A percentile compares a stretch with the other conserved stretches of the same genome.
phyloP scores from a whole-genome alignment of 1,284 basidiomycete species.

The Ceratobasidium sp. region DNA sequence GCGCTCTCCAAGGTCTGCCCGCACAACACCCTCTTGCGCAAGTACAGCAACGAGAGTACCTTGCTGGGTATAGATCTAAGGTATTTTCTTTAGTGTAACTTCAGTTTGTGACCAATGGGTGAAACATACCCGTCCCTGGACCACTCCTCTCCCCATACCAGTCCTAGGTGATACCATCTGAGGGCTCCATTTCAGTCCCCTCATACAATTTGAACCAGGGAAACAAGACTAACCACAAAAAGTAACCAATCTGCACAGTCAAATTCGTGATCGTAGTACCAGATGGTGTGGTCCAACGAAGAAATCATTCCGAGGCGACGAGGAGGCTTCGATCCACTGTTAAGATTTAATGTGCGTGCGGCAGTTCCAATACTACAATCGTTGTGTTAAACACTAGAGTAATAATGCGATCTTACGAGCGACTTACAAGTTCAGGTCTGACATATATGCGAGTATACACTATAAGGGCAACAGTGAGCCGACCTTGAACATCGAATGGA shows the following conservation, averaged over 20 bases:
- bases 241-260: slow-evolving; percentile 83
- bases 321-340: slow-evolving; percentile 61
- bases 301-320: slow-evolving; percentile 76
- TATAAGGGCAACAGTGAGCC: slow-evolving; percentile 52
- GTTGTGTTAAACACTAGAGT: slow-evolving; percentile 39
- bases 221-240: slow-evolving; percentile 68
- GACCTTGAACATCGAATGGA: slow-evolving; percentile 3
- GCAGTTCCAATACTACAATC: slow-evolving; percentile 71
- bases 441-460: slow-evolving; percentile 89
- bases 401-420: not conserved
- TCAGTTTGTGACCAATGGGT: not conserved
- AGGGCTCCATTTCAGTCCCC: not conserved
- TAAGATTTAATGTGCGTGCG: slow-evolving; percentile 72
- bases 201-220: slow-evolving; percentile 8
- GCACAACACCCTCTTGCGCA: slow-evolving; percentile 80
- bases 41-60: slow-evolving; percentile 81
- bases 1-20: slow-evolving; percentile 61
- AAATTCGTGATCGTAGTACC: slow-evolving; percentile 81
- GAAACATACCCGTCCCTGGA: slow-evolving; percentile 70
- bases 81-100: slow-evolving; percentile 2
- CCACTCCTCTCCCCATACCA: slow-evolving; percentile 77
- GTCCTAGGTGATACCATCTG: slow-evolving; percentile 73
- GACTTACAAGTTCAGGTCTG: slow-evolving; percentile 82
- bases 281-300: slow-evolving; percentile 86
- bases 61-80: slow-evolving; percentile 76